A percentile compares a stretch with the other conserved stretches of the same genome.
phyloP scores from a whole-genome alignment of 768 basidiomycete genomes.

The Cyclocybe cylindracea region DNA sequence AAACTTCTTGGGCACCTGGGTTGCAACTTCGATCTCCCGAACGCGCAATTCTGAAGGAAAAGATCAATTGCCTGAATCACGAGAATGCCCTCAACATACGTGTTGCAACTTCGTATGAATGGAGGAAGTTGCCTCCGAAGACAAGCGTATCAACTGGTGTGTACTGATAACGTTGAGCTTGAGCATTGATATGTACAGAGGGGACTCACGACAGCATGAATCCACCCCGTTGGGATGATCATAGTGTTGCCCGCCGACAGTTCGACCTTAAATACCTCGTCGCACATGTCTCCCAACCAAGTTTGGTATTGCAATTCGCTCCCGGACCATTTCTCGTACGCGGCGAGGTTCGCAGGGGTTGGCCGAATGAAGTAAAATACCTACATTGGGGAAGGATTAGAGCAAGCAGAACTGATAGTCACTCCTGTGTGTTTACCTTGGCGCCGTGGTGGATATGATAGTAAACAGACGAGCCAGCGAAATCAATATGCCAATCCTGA shows the following conservation, averaged over 20 bases:
- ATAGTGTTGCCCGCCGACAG: conserved; percentile 80
- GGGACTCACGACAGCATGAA: conserved; percentile 87
- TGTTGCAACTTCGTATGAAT: conserved; percentile 85
- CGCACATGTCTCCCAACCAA: conserved; percentile 93
- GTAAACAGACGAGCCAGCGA: conserved; percentile 97
- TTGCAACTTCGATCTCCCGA: conserved; percentile 88
- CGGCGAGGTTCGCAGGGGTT: conserved; percentile 79
- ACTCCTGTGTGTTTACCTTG: conserved; percentile 54
- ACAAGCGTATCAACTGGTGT: conserved; percentile 93
- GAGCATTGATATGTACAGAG: background rate
- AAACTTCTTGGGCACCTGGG: conserved; percentile 92
- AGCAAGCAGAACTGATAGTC: background rate
- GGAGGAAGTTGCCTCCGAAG: conserved; percentile 96
- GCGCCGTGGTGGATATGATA: conserved; percentile 89
- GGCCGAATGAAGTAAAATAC: conserved; percentile 96
- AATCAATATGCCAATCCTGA: conserved; percentile 98
- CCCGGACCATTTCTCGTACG: conserved; percentile 94
- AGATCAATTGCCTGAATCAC: background rate
- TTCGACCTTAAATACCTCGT: conserved; percentile 87
- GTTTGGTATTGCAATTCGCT: conserved; percentile 83
- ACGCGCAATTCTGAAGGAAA: conserved; percentile 75
- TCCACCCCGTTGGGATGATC: conserved; percentile 97
- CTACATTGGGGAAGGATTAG: conserved; percentile 37
- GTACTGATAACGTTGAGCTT: conserved; percentile 49
- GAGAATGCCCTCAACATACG: conserved; percentile 50